Base-by-base conservation (phyloP, 2,329 filamentous ascomycete species). In the Dendrostoma leiphaemia region DNA sequence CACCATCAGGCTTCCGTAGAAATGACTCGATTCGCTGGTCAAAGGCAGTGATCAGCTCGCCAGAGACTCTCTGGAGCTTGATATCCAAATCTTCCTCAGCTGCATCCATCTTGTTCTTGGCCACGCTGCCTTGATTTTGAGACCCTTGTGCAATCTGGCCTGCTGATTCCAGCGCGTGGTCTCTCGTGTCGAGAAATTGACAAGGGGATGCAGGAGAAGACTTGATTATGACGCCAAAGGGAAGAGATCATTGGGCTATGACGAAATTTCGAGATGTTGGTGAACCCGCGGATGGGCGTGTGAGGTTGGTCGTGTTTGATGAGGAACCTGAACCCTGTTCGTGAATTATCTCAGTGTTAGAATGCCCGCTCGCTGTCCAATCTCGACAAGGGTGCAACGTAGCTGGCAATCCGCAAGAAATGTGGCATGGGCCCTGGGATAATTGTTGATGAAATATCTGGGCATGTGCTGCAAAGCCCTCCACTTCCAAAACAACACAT, bases 71-170 rank as follows among this genome's bases (percentile, higher is more conserved):
- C 60, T 86, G 82, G 52, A 88, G 77, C 66, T 83, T 80, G 52
- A 85, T 72, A 61, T 88, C 85, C 53, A 76, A 67, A 47, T 88
- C 85, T 28, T 79, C 74, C 40, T 86, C 83, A 31, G 77, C 67
- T 17, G 75, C 81, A 60, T 88, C 84, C 83, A 87, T 86, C 43
- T 51, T 41, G n/a, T n/a, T n/a, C n/a, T n/a, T 31, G 23, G 26
- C 34, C n/a, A n/a, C 13, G 17, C 9, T 32, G 21, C 23, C 23
- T 41, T 26, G 38, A 21, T 15, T 13, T 41, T 12, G 23, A 13
- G 21, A 26, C 13, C 13, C 13, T 19, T 23, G 2, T 6, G 13
- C 12, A 4, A 19, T n/a, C 35, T 19, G 10, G 17, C 35, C 17
- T 38, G 17, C 8, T 10, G 4, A 8, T 38, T 38, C 3, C 21